Evolutionary conservation across 176 grass and related monocot genomes (phyloP), one percentile per base, ranked within the genome.

Genomic region (Lolium perenne): DNA sequence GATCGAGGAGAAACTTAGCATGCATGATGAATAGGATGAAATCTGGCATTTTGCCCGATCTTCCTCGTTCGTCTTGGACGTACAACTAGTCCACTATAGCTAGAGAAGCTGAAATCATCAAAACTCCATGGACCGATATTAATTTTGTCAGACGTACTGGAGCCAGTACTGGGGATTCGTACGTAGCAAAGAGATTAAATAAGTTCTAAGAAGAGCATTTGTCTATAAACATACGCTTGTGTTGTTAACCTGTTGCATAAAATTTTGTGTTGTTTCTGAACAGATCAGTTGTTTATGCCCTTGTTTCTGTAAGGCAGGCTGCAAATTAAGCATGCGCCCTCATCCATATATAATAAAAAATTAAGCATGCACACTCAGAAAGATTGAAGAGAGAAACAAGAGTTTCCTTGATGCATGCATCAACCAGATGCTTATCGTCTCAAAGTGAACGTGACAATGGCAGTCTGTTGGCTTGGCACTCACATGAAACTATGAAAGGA

Each of bases 391-490:
- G 13, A 79, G 53, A 69, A 51, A 66, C 6, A 80, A 67, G 47
- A 22, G 43, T 57, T 67, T 10, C 57, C 56, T 54, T 74, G 8
- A 80, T 63, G 43, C 85, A 64, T 69, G 77, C 79, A 80, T 80
- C 57, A 59, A 87, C 40, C 38, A 87, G 75, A 58, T 14, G 40
- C 38, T 60, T 21, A 23, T 49, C 69, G 82, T 79, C 72, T 50
- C 72, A 79, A 71, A 70, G 84, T 48, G 18, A 90, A 83, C 15
- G 49, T 61, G 29, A 80, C 53, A 60, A 46, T 83, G 35, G 48
- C 35, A 23, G 45, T 59, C 63, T 81, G 71, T 60, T 72, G 64
- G 57, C 57, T 70, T 72, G 65, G 49, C 57, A 80, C 46, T 80
- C 68, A 74, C 85, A 76, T 10, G 54, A 64, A 38, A 47, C 4